Evolutionary conservation across 2,329 filamentous ascomycete genomes (phyloP).

Genomic region (Seiridium unicorne): DNA sequence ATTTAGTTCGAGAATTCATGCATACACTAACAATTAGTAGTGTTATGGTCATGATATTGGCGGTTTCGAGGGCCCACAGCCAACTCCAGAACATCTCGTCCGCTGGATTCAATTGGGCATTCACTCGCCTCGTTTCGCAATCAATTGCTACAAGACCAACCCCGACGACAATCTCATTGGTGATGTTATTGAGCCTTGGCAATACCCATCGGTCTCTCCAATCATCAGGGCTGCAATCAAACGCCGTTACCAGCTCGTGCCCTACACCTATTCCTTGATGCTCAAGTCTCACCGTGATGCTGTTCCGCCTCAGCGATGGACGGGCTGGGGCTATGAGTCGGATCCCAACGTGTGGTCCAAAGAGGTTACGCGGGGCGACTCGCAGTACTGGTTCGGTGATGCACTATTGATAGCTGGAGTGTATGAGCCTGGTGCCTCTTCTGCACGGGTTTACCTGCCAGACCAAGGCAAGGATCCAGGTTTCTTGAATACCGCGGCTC

Average conservation of each 20-base stretch:
- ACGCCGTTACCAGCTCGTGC: constrained; percentile 68
- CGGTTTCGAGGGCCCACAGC: constrained; percentile 73
- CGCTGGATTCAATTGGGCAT: constrained; percentile 73
- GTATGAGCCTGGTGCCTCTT: constrained; percentile 56
- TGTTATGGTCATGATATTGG: constrained; percentile 75
- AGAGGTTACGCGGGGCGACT: constrained; percentile 60
- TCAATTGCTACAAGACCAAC: constrained; percentile 77
- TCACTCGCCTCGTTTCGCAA: constrained; percentile 69
- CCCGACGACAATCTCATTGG: constrained; percentile 64
- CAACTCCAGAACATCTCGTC: constrained; percentile 66
- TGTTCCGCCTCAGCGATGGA: constrained; percentile 67
- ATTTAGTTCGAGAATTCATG: not conserved
- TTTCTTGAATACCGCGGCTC: constrained; percentile 61
- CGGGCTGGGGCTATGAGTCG: constrained; percentile 68
- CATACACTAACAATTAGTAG: constrained; percentile 19
- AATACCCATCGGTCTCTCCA: constrained; percentile 67
- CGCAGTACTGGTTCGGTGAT: constrained; percentile 73
- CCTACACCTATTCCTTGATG: constrained; percentile 67
- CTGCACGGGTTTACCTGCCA: constrained; percentile 62
- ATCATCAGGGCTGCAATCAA: constrained; percentile 65
- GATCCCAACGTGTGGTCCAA: constrained; percentile 66
- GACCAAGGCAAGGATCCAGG: constrained; percentile 46
- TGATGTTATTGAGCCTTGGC: constrained; percentile 76
- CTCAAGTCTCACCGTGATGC: constrained; percentile 62
- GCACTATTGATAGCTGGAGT: constrained; percentile 65